These are phyloP conservation scores for Helicostylum pulchrum DNA, from an alignment of 192 early-diverging fungal species.

Conservation along the genomic window DNA sequence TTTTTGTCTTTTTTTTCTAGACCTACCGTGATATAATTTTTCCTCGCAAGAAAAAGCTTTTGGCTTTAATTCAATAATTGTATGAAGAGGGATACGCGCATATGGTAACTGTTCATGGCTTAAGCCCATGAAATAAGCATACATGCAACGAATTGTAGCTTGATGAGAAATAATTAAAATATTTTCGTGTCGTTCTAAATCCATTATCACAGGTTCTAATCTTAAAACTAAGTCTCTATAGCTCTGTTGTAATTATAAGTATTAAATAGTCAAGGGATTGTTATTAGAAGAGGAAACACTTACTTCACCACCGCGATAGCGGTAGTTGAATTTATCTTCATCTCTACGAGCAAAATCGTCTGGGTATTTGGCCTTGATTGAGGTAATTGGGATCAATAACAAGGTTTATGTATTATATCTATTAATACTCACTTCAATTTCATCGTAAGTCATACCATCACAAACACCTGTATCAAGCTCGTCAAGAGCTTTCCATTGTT, in stretches of 20 bases:
- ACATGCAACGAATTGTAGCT: constrained; percentile 93
- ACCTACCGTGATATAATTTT: constrained; percentile 68
- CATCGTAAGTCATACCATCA: constrained; percentile 97
- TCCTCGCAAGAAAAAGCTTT: constrained; percentile 93
- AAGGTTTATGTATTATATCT: background rate
- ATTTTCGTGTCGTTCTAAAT: constrained; percentile 92
- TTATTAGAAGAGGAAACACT: background rate
- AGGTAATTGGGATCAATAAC: background rate
- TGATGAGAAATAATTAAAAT: constrained; percentile 97
- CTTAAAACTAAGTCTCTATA: constrained; percentile 93
- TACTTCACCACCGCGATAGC: constrained; percentile 75
- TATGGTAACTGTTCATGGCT: constrained; percentile 94
- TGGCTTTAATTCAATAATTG: constrained; percentile 92
- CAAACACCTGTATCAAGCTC: constrained; percentile 97
- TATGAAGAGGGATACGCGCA: constrained; percentile 96
- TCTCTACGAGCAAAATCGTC: constrained; percentile 90
- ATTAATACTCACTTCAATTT: constrained; percentile 65
- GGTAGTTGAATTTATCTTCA: constrained; percentile 91
- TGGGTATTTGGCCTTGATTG: constrained; percentile 63
- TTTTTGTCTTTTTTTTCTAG: background rate
- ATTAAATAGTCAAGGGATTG: background rate
- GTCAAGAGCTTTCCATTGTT: constrained; percentile 96
- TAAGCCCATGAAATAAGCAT: constrained; percentile 94
- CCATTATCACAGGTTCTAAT: constrained; percentile 98
- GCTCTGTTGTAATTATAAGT: constrained; percentile 36